These are phyloP conservation scores for Talaromyces verruculosus DNA, from an alignment of 2,329 filamentous ascomycete species.

Conservation along the genomic window DNA sequence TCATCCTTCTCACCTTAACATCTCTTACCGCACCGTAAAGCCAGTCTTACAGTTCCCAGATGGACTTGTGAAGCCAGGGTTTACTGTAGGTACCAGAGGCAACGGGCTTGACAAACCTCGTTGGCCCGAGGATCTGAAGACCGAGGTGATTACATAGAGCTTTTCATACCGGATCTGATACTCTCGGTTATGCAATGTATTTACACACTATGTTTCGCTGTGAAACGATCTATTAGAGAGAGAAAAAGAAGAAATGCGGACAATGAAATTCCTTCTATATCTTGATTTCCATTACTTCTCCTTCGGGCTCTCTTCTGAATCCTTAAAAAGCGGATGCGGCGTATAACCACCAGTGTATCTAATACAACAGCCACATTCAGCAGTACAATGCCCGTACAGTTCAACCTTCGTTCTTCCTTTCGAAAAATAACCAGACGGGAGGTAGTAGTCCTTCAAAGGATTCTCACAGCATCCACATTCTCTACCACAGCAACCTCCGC, in stretches of 20 bases:
- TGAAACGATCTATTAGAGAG: neutral
- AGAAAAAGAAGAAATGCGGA: neutral
- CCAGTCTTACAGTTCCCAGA: constrained; percentile 46
- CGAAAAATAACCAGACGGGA: neutral
- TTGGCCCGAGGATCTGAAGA: constrained; percentile 47
- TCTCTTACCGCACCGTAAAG: constrained; percentile 43
- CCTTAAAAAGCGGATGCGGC: constrained; percentile 4
- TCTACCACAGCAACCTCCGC: constrained; percentile 18
- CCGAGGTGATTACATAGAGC: constrained; percentile 10
- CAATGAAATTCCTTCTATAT: neutral
- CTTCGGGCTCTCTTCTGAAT: neutral
- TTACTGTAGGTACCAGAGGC: constrained; percentile 51
- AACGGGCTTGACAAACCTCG: constrained; percentile 52
- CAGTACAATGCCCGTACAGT: neutral
- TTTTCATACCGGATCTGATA: neutral
- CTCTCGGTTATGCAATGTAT: neutral
- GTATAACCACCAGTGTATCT: neutral
- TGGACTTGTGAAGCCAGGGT: constrained; percentile 43
- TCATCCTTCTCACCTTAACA: constrained; percentile 32
- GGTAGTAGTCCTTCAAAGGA: constrained; percentile 7
- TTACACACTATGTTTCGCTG: neutral
- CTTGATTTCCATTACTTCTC: constrained; percentile 5
- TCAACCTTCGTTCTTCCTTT: neutral
- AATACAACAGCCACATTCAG: constrained; percentile 13
- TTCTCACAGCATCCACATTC: constrained; percentile 17